Evolutionary conservation across 768 basidiomycete species (phyloP).

Genomic region (Auricularia cornea): DNA sequence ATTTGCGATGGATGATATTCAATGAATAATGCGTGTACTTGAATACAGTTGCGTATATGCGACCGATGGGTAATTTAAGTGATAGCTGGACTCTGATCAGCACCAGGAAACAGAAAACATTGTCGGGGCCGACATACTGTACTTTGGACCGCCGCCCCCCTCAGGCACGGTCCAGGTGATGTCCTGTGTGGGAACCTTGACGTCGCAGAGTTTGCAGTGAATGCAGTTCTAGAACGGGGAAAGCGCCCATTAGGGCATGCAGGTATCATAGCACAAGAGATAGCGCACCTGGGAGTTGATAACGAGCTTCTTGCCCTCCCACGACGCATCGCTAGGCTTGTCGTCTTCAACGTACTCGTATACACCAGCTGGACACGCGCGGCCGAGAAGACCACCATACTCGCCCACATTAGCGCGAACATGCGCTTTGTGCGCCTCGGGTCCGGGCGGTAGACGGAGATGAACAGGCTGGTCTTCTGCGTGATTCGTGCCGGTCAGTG

Average conservation of each 20-base stretch:
- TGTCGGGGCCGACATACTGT: conserved; percentile 49
- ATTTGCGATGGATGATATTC: too few species aligned
- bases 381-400: conserved; percentile 81
- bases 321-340: conserved; percentile 21
- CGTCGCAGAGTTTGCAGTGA: conserved; percentile 91
- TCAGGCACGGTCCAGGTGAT: conserved; percentile 97
- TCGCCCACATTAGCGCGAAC: conserved; percentile 66
- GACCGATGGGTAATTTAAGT: too few species aligned
- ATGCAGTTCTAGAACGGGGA: conserved; percentile 78
- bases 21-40: too few species aligned
- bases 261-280: neutral
- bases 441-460: conserved; percentile 58
- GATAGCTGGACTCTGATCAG: too few species aligned
- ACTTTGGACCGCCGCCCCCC: conserved; percentile 94
- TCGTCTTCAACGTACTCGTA: conserved; percentile 91
- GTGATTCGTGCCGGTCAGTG: conserved; percentile 90
- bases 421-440: conserved; percentile 47
- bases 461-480: conserved; percentile 95
- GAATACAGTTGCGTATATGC: too few species aligned
- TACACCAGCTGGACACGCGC: conserved; percentile 90
- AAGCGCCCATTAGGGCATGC: neutral
- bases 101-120: too few species aligned
- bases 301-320: conserved; percentile 79
- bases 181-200: conserved; percentile 95
- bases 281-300: conserved; percentile 90